Evolutionary conservation across 371 early-diverging fungal genomes (phyloP).

Genomic region (Rhizopus microsporus): DNA sequence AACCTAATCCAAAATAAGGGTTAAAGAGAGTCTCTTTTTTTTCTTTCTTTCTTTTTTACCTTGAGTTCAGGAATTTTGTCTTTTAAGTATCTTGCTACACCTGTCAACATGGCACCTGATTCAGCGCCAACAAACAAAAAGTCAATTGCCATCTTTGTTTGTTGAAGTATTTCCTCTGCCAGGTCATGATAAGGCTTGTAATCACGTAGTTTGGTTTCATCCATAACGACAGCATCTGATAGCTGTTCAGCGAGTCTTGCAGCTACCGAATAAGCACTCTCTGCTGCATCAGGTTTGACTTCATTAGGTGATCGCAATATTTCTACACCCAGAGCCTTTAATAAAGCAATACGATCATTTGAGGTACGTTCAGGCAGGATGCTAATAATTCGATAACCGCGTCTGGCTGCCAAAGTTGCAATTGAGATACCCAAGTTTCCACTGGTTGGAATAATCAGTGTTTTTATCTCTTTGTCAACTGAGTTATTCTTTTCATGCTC

Average conservation of each 20-base stretch:
- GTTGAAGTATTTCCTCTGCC: slow-evolving; percentile 85
- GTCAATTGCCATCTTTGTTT: slow-evolving; percentile 90
- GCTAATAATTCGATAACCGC: slow-evolving; percentile 95
- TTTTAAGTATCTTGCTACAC: slow-evolving; percentile 91
- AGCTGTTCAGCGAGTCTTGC: slow-evolving; percentile 90
- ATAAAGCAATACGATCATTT: slow-evolving; percentile 95
- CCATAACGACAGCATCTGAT: slow-evolving; percentile 92
- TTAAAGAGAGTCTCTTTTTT: slow-evolving; percentile 32
- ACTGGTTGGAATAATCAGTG: slow-evolving; percentile 20
- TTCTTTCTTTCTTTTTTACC: neutral
- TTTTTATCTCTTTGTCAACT: slow-evolving; percentile 3
- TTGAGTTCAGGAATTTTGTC: slow-evolving; percentile 85
- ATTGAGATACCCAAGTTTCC: slow-evolving; percentile 44
- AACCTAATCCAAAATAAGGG: slow-evolving; percentile 28
- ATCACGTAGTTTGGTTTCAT: slow-evolving; percentile 73
- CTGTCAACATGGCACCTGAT: slow-evolving; percentile 97
- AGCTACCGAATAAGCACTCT: slow-evolving; percentile 96
- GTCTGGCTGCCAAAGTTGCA: slow-evolving; percentile 93
- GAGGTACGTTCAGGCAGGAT: slow-evolving; percentile 98
- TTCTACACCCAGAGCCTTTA: slow-evolving; percentile 96
- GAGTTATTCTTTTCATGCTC: neutral
- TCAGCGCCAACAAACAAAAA: slow-evolving; percentile 97
- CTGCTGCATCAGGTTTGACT: slow-evolving; percentile 97
- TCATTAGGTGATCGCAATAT: slow-evolving; percentile 98
- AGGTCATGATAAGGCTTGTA: slow-evolving; percentile 92